Evolutionary conservation across 1,139 yeast species (phyloP), one percentile per base, ranked within the genome.

Genomic region (Arxiozyma telluris): DNA sequence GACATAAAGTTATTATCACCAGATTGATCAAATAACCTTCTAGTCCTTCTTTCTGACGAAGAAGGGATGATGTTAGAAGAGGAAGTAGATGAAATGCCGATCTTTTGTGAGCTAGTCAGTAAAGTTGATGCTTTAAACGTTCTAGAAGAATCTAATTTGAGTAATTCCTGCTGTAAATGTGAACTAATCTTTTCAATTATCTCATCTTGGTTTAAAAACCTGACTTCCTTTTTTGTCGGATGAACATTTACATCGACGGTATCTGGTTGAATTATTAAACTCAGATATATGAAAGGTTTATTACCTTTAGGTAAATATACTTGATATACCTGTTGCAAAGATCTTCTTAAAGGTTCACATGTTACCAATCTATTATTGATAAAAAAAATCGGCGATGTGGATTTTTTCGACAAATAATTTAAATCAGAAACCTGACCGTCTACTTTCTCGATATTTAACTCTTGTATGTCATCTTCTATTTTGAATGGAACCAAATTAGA

Each of bases 191-290:
- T 61, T 45, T 84, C 90, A 8, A 88, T 78, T 23, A 94, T 87
- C 64, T 90, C 98, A 53, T 87, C 95, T 64, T 94, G 98, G 65
- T 83, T 71, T 42, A 93, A 72, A 66, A 94, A 90, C 51, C 96
- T 71, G 1, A 94, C 98, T 63, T 93, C 98, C 53, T 94, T 76
- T 63, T 93, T 93, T 0, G 98, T 93, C 0, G 99, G 99, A 65
- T 94, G 98, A 11, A 94, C 83, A 67, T 93, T 93, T 12, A 93
- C 98, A 67, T 93, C 99, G 17, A 93, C 75, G 56, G 84, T 83
- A 41, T 72, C 73, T 0, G 97, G 87, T 21, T 76, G 73, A 6
- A 93, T 81, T 43, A 75, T 74, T 23, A 93, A 67, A 49, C 88
- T 77, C 53, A 93, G 59, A 68, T 90, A 93, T 1, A 88, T 77